Evolutionary conservation across 1,284 basidiomycete species (phyloP).

Genomic region (Ustilago xerochloae): DNA sequence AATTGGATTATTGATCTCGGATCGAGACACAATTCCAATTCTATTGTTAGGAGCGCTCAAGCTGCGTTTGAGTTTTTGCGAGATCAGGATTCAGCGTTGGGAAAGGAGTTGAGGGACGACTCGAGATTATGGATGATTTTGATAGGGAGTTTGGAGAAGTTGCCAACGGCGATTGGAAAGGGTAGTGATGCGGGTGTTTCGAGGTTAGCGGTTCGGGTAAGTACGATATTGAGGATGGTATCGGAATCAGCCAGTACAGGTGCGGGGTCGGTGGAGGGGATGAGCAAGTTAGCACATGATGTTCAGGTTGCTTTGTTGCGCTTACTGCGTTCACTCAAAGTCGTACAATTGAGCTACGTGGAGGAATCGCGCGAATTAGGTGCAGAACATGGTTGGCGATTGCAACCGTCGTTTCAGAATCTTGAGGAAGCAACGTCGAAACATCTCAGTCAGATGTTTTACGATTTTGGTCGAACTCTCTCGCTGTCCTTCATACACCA

Average conservation of each 20-base stretch:
- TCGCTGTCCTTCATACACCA: conserved; percentile 11
- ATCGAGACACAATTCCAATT: conserved; percentile 6
- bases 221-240: conserved; percentile 9
- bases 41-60: conserved; percentile 1
- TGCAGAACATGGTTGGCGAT: conserved; percentile 4
- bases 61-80: conserved; percentile 7
- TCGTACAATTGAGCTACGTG: conserved; percentile 15
- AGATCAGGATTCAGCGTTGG: background rate
- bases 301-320: conserved; percentile 3
- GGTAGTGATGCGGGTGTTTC: conserved; percentile 21
- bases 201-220: conserved; percentile 21
- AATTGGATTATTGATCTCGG: conserved; percentile 41
- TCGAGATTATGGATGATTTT: conserved; percentile 10
- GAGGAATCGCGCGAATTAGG: background rate
- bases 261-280: no score
- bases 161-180: conserved; percentile 16
- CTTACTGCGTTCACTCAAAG: conserved; percentile 7
- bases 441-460: conserved; percentile 27
- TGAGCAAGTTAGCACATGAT: conserved; percentile 13
- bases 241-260: background rate
- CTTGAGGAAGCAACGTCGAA: conserved; percentile 18
- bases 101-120: background rate
- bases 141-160: conserved; percentile 8
- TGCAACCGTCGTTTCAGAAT: conserved; percentile 20
- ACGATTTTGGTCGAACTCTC: conserved; percentile 18